Evolutionary conservation across 2,329 filamentous ascomycete genomes (phyloP), one percentile per base, ranked within the genome.

Genomic region (Macrophomina pseudophaseolina): DNA sequence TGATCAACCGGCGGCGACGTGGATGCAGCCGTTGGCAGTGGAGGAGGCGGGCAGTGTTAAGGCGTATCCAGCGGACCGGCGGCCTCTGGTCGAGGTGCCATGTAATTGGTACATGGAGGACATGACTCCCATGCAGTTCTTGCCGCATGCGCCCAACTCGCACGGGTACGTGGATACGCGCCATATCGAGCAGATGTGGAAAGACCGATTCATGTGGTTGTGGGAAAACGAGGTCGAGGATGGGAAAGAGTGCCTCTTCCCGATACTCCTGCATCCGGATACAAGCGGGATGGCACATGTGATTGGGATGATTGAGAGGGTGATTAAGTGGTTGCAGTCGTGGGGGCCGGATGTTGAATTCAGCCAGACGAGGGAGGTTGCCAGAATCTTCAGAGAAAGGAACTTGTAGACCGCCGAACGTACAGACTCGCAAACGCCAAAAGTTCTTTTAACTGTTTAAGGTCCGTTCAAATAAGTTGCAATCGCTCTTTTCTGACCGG

Each of bases 211-310:
- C 70, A 79, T 84, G 68, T 89, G 82, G 80, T 76, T 88, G n/a
- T 70, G 80, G 67, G 74, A 74, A 63, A 74, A 80, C 14, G 74
- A 79, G 68, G 71, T 71, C 1, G 71, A 74, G 33, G 73, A 73
- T 60, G 49, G 49, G 11, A 74, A 68, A 60, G 72, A 72, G 72
- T 77, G 80, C 35, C 74, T 87, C 0, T 87, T 87, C 63, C 82
- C 83, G 18, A 72, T 87, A 18, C 75, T 87, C 2, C 73, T 87
- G 71, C 86, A 87, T 75, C 85, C 85, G 0, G 85, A 87, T 75
- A 87, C 84, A 3, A 86, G 82, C 71, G 86, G 86, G 0, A 86
- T 87, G 84, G 84, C 86, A 54, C 86, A 88, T 79, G 81, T 88
- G 1, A 83, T 87, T 71, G 85, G 85, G 0, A 87, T 87, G 85